These are phyloP conservation scores for Chaetomium cochliodes DNA, from an alignment of 495 filamentous ascomycete species.

Conservation along the genomic window DNA sequence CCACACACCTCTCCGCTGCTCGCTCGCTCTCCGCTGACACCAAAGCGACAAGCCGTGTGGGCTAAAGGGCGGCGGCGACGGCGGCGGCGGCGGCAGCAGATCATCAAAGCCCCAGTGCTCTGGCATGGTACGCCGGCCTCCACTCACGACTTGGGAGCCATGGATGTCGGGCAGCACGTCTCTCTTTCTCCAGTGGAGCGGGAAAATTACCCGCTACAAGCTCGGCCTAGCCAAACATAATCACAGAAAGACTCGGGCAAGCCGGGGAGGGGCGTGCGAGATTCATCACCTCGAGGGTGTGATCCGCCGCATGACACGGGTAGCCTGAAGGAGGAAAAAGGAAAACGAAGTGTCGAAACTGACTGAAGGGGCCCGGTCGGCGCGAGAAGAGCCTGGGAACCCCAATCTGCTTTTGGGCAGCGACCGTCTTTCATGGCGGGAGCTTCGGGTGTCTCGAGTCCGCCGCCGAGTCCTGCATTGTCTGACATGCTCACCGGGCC, in stretches of 20 bases:
- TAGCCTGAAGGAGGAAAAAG: not conserved
- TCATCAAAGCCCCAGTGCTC: conserved; percentile 3
- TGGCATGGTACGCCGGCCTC: not conserved
- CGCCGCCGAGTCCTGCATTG: too few species aligned
- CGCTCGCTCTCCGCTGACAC: not conserved
- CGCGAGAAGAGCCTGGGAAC: too few species aligned
- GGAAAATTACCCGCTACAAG: conserved; percentile 20
- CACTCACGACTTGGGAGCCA: not conserved
- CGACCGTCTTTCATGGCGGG: too few species aligned
- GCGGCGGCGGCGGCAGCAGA: not conserved
- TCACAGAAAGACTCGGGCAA: not conserved
- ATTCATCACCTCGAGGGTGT: conserved; percentile 9
- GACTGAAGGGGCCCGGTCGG: too few species aligned
- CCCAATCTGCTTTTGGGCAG: too few species aligned
- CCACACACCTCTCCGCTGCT: too few species aligned
- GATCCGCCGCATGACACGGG: not conserved
- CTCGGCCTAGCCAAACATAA: conserved; percentile 10
- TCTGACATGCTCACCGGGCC: not conserved
- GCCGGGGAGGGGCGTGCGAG: conserved; percentile 20
- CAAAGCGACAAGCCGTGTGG: not conserved
- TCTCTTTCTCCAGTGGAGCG: conserved; percentile 15
- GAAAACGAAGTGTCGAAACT: not conserved
- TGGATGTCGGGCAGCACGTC: not conserved
- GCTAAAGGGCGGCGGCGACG: too few species aligned
- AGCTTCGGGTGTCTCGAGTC: too few species aligned